phyloP scores from a whole-genome alignment of 2,329 filamentous ascomycete species.

The Leptographium galeiforme region DNA sequence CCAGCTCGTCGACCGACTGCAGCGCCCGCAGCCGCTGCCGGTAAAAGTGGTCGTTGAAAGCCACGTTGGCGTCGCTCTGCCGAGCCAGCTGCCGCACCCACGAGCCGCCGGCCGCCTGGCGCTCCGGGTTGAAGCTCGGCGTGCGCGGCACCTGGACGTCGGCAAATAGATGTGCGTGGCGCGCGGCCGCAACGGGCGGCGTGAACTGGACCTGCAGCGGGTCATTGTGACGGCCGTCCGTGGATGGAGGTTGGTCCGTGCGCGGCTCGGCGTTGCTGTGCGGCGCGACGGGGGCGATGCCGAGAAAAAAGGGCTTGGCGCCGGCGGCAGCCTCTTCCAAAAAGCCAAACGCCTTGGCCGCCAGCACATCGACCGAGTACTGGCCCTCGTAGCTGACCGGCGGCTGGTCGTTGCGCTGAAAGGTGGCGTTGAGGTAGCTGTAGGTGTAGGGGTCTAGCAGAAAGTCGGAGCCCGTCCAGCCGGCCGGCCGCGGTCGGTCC shows the following conservation, averaged over 20 bases:
- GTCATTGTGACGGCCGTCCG: slow-evolving; percentile 10
- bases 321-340: slow-evolving; percentile 43
- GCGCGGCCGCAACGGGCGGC: slow-evolving; percentile 42
- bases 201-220: slow-evolving; percentile 16
- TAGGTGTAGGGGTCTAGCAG: slow-evolving; percentile 51
- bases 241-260: not conserved
- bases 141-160: slow-evolving; percentile 47
- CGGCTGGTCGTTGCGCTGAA: slow-evolving; percentile 36
- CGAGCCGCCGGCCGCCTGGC: slow-evolving; percentile 25
- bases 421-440: slow-evolving; percentile 47
- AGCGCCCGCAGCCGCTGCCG: slow-evolving; percentile 35
- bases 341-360: slow-evolving; percentile 43
- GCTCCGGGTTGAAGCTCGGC: slow-evolving; percentile 51
- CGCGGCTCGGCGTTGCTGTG: slow-evolving; percentile 38
- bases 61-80: slow-evolving; percentile 27
- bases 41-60: slow-evolving; percentile 37
- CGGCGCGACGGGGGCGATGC: slow-evolving; percentile 51
- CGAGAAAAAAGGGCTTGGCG: slow-evolving; percentile 50
- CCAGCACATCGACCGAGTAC: slow-evolving; percentile 44
- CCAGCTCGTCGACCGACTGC: slow-evolving; percentile 41
- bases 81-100: slow-evolving; percentile 30
- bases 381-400: slow-evolving; percentile 41
- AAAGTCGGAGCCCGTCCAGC: slow-evolving; percentile 45
- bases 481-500: slow-evolving; percentile 38
- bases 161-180: slow-evolving; percentile 50